phyloP scores from a whole-genome alignment of 495 filamentous ascomycete species.

The Penicillium taxi region DNA sequence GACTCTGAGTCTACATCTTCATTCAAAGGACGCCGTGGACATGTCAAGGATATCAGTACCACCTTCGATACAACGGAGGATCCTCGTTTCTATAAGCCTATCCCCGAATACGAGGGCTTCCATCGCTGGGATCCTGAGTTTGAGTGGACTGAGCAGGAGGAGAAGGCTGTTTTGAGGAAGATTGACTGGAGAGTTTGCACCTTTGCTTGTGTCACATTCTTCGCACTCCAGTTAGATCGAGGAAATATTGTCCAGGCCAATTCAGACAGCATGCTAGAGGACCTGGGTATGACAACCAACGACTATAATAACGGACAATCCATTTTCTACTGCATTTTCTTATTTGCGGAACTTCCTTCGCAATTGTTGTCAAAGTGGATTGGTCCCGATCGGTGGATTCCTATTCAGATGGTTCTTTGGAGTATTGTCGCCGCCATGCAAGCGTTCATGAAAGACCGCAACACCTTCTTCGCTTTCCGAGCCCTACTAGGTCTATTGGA shows the following conservation, averaged over 20 bases:
- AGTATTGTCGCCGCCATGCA: conserved; percentile 21
- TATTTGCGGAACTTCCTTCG: conserved; percentile 26
- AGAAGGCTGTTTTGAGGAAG: too few species aligned
- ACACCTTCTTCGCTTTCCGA: conserved; percentile 54
- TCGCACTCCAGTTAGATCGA: conserved; percentile 62
- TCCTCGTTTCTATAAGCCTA: conserved; percentile 36
- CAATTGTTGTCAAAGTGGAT: conserved; percentile 9
- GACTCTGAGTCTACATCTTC: conserved; percentile 22
- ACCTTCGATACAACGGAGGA: conserved; percentile 10
- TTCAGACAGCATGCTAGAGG: conserved; percentile 50
- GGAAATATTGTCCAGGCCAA: conserved; percentile 56
- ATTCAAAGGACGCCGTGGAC: conserved; percentile 7
- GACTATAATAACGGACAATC: conserved; percentile 21
- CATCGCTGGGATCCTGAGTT: conserved; percentile 60
- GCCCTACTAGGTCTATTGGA: conserved; percentile 53
- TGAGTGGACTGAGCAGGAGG: conserved; percentile 55
- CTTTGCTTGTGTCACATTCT: conserved; percentile 40
- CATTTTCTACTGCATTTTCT: conserved; percentile 6
- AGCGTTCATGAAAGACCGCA: conserved; percentile 32
- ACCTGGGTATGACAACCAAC: conserved; percentile 48
- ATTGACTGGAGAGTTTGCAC: conserved; percentile 38
- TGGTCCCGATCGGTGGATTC: conserved; percentile 22
- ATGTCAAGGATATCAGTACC: conserved; percentile 2
- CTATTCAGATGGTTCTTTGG: conserved; percentile 26
- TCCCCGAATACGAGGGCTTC: conserved; percentile 46